Evolutionary conservation across 768 basidiomycete species (phyloP), one percentile per base, ranked within the genome.

Genomic region (Pisolithus tinctorius): DNA sequence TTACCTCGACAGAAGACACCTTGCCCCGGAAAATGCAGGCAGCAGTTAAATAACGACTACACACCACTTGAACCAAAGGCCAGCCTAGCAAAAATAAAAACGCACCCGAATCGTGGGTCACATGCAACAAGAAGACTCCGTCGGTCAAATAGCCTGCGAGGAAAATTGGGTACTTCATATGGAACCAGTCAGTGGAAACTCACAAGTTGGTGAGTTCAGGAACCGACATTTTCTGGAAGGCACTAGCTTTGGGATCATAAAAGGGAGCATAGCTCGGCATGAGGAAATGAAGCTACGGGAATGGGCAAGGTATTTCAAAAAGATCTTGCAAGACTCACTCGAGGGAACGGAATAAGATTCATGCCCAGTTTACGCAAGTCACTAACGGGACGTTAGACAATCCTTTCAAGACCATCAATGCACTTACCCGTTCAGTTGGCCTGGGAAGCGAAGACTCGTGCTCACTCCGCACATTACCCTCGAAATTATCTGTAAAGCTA

Each of bases 311-410:
- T 30, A 16, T 7, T 9, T 29, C 40, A 30, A 7, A 25, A 6
- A 4, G 16, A 17, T 10, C 48, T 26, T 14, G 23, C 10, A 11
- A 14, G 6, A 69, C 81, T 48, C 67, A 88, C 87, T 53, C 93
- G 92, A 58, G 95, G 95, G 79, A 98, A 99, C 0, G 95, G 95
- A 55, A 98, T 77, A 48, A 97, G 78, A 69, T 98, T 98, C 81
- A 95, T 85, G 45, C 82, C 89, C 42, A 98, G 79, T 66, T 94
- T 94, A 50, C 92, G 82, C 34, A 94, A 73, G 62, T 94, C 92
- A 42, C 87, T 89, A 54, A 20, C 46, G 3, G 6, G 50, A 17
- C 40, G 37, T 38, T 6, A 31, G n/a, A 16, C 17, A 17, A 5
- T 14, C 43, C 53, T 54, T 38, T 55, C 37, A 25, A 7, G 23